Base-by-base conservation (phyloP, 371 early-diverging fungal species). In the Mortierella sp. region DNA sequence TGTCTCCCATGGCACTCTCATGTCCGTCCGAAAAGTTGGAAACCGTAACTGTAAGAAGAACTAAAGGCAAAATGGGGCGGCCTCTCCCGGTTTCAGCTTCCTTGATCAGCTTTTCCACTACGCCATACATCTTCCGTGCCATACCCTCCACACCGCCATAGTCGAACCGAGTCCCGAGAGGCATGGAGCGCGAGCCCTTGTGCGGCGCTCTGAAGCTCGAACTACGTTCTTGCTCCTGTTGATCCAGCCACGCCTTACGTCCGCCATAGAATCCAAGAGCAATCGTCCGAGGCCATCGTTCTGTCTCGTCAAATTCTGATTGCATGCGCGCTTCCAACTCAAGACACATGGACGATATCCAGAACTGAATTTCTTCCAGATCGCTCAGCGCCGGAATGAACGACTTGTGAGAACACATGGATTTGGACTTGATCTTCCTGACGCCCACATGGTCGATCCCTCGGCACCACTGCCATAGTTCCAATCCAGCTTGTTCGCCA, bases 401-500 rank as follows among this genome's bases (percentile, higher is more conserved):
- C 8, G 71, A 80, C 55, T 91, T 91, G 55, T 83, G 81, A 0
- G 91, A 85, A 1, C 76, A 66, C 79, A 90, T 82, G 12, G 86
- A 83, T 70, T 86, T 86, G 8, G 83, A 78, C 31, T 83, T 81
- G 51, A 69, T 71, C 34, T 72, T 76, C 23, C 81, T 70, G 14
- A 81, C 67, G 7, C 79, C 74, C 24, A 81, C 83, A 56, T 82
- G 63, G 64, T 89, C 89, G 14, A 89, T 84, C 0, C 93, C 93
- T 2, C 90, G 87, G 58, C 86, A 84, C 53, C 89, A 85, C 55
- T 85, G 72, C 70, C 86, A 87, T 14, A 91, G 70, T 67, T 86
- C 86, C 18, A 64, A 41, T 19, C 86, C 87, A 10, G 70, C 68
- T 26, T 83, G 81, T 0, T 54, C 55, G 2, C 83, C 83, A 26